Evolutionary conservation across 768 basidiomycete species (phyloP), one percentile per base, ranked within the genome.

Genomic region (Leucogyrophana mollusca): DNA sequence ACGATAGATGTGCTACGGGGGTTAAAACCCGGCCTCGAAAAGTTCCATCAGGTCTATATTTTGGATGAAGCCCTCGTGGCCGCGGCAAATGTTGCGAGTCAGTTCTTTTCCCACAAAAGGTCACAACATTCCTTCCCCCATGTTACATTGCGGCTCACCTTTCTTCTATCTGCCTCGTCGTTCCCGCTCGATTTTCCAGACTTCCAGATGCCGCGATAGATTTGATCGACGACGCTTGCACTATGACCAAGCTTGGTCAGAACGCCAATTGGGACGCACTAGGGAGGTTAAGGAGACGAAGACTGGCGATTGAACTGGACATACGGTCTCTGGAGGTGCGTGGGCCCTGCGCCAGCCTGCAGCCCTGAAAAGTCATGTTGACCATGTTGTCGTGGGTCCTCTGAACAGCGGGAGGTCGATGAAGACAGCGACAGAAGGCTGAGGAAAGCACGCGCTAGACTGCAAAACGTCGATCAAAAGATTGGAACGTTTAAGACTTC

Each of bases 61-160:
- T 35, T 43, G 23, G 47, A 48, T 33, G 23, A 35, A 9, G 47
- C 40, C 34, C 16, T 48, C 17, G 41, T 35, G 41, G 40, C 23
- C 13, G 47, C 47, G 5, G 41, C 40, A 11, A 25, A 11, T 1
- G 41, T 48, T 25, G 40, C 47, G 34, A 30, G 32, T 4, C 47
- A 36, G 40, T 48, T 27, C 41, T 48, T 48, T 25, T 14, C 47
- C n/a, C 47, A 48, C 35, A 48, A 48, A 20, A 43, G 47, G 47
- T 45, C 21, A 36, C n/a, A 25, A 17, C 16, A 20, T 17, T 20
- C 35, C 4, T 22, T 22, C 4, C n/a, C 27, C 27, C 27, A 30
- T 30, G 27, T 30, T 30, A 30, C 27, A 30, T 30, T 13, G 27
- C 13, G 27, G 6, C 27, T 30, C 13, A 30, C 27, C 27, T 30